A percentile compares a stretch with the other conserved stretches of the same genome.
Conservation (phyloP, 2,329 filamentous ascomycete genomes). For the Colletotrichum lupini region DNA sequence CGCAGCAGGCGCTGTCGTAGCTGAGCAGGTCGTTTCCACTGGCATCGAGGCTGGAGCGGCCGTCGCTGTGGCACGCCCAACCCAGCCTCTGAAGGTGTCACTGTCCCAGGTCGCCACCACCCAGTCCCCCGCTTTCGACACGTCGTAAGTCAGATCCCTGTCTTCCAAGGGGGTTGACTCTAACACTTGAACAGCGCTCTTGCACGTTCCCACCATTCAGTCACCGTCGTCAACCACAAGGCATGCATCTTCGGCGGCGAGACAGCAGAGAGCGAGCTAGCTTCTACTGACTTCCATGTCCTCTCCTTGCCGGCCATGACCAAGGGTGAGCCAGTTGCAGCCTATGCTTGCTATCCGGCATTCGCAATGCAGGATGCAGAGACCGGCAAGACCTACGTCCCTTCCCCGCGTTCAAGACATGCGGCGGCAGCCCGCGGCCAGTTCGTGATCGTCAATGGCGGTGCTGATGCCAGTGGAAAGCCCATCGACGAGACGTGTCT, state of each 20-base stretch:
- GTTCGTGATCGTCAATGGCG: slow-evolving; percentile 49
- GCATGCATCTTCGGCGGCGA: slow-evolving; percentile 68
- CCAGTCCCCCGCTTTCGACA: slow-evolving; percentile 38
- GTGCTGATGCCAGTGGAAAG: slow-evolving; percentile 43
- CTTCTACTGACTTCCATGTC: slow-evolving; percentile 62
- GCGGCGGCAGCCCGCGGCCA: slow-evolving; percentile 48
- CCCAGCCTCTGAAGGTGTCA: slow-evolving; percentile 61
- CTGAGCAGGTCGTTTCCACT: slow-evolving; percentile 54
- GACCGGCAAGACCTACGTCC: slow-evolving; percentile 44
- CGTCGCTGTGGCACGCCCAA: slow-evolving; percentile 60
- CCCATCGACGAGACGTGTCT: slow-evolving; percentile 47
- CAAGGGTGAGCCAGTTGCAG: slow-evolving; percentile 37
- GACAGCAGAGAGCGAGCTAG: slow-evolving; percentile 49
- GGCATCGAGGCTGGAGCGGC: slow-evolving; percentile 52
- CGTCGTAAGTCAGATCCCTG: slow-evolving; percentile 40
- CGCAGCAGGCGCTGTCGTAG: slow-evolving; percentile 50
- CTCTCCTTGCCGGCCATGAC: slow-evolving; percentile 60
- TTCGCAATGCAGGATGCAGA: slow-evolving; percentile 41
- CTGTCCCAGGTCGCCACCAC: slow-evolving; percentile 58
- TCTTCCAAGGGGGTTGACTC: neutral
- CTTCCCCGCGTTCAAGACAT: slow-evolving; percentile 47
- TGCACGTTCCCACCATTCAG: slow-evolving; percentile 59
- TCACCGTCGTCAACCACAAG: slow-evolving; percentile 63
- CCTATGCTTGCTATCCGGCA: slow-evolving; percentile 47
- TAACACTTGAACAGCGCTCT: slow-evolving; percentile 46